phyloP scores from a whole-genome alignment of 176 grass and related monocot species.

The Juncus effusus region DNA sequence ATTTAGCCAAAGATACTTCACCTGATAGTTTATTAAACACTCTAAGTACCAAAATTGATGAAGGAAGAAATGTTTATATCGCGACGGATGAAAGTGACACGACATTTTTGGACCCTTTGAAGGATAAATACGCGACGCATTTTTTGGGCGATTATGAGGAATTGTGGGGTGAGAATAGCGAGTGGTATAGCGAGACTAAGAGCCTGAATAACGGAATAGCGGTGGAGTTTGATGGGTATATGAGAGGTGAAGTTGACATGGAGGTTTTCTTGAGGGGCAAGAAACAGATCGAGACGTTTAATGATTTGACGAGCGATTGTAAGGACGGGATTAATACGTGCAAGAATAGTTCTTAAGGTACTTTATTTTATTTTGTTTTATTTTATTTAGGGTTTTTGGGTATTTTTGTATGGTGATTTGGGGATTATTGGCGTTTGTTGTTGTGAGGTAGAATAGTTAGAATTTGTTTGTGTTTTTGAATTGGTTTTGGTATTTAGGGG shows the following conservation, averaged over 20 bases:
- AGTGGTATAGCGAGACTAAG: constrained; percentile 88
- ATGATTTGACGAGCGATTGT: constrained; percentile 73
- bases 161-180: constrained; percentile 71
- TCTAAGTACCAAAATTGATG: constrained; percentile 69
- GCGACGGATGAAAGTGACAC: constrained; percentile 66
- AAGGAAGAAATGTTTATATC: constrained; percentile 71
- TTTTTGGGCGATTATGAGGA: constrained; percentile 86
- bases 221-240: constrained; percentile 89
- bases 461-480: constrained; percentile 9
- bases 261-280: constrained; percentile 89
- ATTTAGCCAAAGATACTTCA: constrained; percentile 68
- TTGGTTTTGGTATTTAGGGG: constrained; percentile 19
- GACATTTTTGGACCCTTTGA: constrained; percentile 70
- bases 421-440: too few relatives aligned
- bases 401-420: constrained; percentile 10
- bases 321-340: constrained; percentile 88
- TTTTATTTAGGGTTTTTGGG: constrained; percentile 24
- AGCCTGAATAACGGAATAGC: constrained; percentile 63
- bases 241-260: constrained; percentile 89
- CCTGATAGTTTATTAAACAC: constrained; percentile 49
- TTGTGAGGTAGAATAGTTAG: background rate
- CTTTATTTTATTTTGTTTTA: constrained; percentile 29
- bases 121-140: constrained; percentile 54
- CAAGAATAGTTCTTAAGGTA: constrained; percentile 14
- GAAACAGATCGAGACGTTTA: constrained; percentile 87